phyloP scores from a whole-genome alignment of 257 asterid genomes.

The Dorcoceras hygrometricum region DNA sequence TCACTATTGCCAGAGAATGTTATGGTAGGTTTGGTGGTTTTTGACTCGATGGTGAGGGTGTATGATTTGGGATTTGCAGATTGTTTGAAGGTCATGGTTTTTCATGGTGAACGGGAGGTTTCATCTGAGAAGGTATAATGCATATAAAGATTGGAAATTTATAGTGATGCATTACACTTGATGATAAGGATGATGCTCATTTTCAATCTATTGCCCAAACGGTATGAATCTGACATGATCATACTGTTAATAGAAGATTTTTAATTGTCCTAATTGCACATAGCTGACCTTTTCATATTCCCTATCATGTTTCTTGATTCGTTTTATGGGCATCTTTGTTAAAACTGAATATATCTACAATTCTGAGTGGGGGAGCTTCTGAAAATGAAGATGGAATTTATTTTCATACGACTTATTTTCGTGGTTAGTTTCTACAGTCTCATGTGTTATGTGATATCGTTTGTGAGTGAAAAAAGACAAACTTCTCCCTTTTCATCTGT shows the following conservation, averaged over 20 bases:
- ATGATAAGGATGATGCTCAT: constrained; percentile 23
- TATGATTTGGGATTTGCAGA: constrained; percentile 81
- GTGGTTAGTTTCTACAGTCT: constrained; percentile 10
- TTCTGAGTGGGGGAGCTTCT: constrained; percentile 16
- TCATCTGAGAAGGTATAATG: constrained; percentile 67
- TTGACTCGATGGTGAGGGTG: constrained; percentile 81
- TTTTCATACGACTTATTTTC: constrained; percentile 1
- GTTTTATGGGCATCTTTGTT: constrained; percentile 12
- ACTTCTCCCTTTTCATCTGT: constrained; percentile 13
- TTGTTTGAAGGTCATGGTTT: constrained; percentile 61
- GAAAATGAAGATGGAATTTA: background rate
- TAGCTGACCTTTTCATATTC: constrained; percentile 10
- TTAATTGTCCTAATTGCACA: constrained; percentile 10
- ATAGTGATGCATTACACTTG: constrained; percentile 12
- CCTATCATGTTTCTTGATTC: constrained; percentile 1
- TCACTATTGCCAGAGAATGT: constrained; percentile 75
- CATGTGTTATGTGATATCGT: background rate
- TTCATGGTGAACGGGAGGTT: constrained; percentile 76
- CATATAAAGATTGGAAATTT: constrained; percentile 13
- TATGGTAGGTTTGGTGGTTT: constrained; percentile 82
- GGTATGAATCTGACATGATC: constrained; percentile 13
- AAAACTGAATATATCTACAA: constrained; percentile 13
- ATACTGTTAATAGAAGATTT: background rate
- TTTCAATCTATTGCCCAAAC: constrained; percentile 17
- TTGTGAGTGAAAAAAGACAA: background rate